A percentile compares a stretch with the other conserved stretches of the same genome.
These are phyloP conservation scores for Scutellaria minor DNA, from an alignment of 257 asterid species.

Conservation along the genomic window DNA sequence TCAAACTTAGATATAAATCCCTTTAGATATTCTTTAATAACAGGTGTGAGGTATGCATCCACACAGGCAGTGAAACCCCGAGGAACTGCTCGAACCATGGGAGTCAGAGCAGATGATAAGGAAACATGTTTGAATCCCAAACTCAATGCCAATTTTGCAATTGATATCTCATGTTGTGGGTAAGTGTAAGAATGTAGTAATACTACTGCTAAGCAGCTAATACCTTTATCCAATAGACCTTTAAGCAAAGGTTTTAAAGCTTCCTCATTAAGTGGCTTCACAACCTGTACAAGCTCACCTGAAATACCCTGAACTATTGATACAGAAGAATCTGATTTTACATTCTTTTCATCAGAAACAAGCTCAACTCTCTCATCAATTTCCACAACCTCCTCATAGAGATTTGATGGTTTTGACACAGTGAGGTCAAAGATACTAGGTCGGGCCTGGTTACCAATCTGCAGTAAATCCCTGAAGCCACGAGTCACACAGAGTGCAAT, in stretches of 20 bases:
- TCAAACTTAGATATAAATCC: constrained; percentile 96
- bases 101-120: constrained; percentile 87
- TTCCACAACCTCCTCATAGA: constrained; percentile 89
- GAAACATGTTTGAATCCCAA: constrained; percentile 95
- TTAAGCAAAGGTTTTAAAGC: constrained; percentile 64
- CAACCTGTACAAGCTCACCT: constrained; percentile 85
- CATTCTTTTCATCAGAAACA: constrained; percentile 53
- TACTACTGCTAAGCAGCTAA: constrained; percentile 84
- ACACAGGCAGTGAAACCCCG: constrained; percentile 98
- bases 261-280: constrained; percentile 75
- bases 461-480: constrained; percentile 88
- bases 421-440: constrained; percentile 94
- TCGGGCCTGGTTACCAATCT: constrained; percentile 94
- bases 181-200: constrained; percentile 92
- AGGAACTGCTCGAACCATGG: constrained; percentile 98
- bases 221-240: constrained; percentile 66
- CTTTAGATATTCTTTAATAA: constrained; percentile 78
- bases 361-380: constrained; percentile 95
- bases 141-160: constrained; percentile 70
- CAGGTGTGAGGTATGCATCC: constrained; percentile 96
- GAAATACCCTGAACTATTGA: constrained; percentile 73
- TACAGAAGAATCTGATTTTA: constrained; percentile 44
- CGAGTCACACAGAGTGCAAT: constrained; percentile 89
- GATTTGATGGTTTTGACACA: constrained; percentile 84
- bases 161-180: constrained; percentile 72